phyloP scores from a whole-genome alignment of 805 yeast species.

The Brettanomyces custersianus region DNA sequence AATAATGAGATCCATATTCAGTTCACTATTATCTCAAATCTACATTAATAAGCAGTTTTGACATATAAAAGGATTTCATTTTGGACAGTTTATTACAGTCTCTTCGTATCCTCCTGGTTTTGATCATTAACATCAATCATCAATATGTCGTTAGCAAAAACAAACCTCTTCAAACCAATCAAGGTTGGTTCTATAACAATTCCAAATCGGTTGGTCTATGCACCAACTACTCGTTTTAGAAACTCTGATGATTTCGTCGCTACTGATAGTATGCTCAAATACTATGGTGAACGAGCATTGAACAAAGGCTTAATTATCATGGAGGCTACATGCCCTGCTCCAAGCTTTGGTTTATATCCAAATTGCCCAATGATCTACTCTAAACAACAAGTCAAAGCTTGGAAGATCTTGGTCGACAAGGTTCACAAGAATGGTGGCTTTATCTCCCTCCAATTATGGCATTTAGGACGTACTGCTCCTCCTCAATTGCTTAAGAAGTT shows the following conservation, averaged over 20 bases:
- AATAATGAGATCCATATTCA: too few relatives aligned
- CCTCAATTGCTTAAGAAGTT: slow-evolving; percentile 29
- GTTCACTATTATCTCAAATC: too few relatives aligned
- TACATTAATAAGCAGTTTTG: too few relatives aligned
- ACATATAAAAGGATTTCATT: too few relatives aligned
- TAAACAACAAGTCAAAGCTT: slow-evolving; percentile 36
- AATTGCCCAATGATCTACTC: slow-evolving; percentile 42
- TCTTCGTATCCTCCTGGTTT: too few relatives aligned
- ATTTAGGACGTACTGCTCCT: slow-evolving; percentile 32
- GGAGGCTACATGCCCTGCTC: slow-evolving; percentile 49
- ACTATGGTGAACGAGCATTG: slow-evolving; percentile 48
- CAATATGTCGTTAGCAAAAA: slow-evolving; percentile 8
- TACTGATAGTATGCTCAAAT: slow-evolving; percentile 37
- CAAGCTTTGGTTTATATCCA: slow-evolving; percentile 33
- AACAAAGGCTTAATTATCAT: slow-evolving; percentile 45
- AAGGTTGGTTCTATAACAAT: slow-evolving; percentile 31
- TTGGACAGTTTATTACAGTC: too few relatives aligned
- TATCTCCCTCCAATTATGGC: slow-evolving; percentile 45
- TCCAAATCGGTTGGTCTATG: slow-evolving; percentile 33
- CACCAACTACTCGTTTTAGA: slow-evolving; percentile 47
- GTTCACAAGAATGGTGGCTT: slow-evolving; percentile 43
- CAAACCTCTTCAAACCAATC: slow-evolving; percentile 33
- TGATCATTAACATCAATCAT: too few relatives aligned
- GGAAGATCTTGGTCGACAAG: slow-evolving; percentile 39
- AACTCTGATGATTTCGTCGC: slow-evolving; percentile 31